A percentile compares a stretch with the other conserved stretches of the same genome.
These are phyloP conservation scores for Fusarium chuoi DNA, from an alignment of 2,329 filamentous ascomycete genomes.

Conservation along the genomic window DNA sequence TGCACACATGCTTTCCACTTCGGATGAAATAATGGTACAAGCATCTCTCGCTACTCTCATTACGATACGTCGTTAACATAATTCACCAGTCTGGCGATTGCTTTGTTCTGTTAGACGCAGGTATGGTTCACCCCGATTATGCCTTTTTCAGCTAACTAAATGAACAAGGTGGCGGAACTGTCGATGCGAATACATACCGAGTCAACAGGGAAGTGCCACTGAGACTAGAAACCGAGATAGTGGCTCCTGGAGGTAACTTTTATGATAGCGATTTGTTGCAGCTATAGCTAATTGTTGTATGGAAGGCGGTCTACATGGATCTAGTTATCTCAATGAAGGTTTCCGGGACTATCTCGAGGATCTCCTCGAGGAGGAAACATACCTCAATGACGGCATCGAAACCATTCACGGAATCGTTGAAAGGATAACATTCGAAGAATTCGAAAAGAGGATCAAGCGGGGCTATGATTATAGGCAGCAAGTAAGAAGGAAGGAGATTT, in stretches of 20 bases:
- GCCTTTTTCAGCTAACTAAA: accelerated
- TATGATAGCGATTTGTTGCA: accelerated
- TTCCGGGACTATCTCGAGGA: not conserved
- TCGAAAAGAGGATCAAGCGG: not conserved
- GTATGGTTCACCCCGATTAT: accelerated
- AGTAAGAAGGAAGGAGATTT: accelerated
- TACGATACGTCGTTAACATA: accelerated
- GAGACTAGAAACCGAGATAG: not conserved
- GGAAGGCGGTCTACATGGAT: not conserved
- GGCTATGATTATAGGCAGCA: not conserved
- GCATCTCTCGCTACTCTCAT: accelerated
- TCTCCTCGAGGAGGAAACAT: not conserved
- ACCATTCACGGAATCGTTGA: not conserved
- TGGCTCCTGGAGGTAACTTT: not conserved
- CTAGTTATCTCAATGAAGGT: not conserved
- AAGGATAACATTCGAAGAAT: not conserved
- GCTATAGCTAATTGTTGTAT: accelerated
- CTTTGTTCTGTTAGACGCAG: not conserved
- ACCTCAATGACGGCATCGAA: not conserved
- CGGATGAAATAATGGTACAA: not conserved
- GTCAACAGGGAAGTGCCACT: not conserved
- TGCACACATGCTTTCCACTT: not conserved
- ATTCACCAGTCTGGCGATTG: not conserved
- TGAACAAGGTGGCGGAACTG: not conserved
- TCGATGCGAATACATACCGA: not conserved